These are phyloP conservation scores for Priceomyces castillae DNA, from an alignment of 805 yeast species.

Conservation along the genomic window DNA sequence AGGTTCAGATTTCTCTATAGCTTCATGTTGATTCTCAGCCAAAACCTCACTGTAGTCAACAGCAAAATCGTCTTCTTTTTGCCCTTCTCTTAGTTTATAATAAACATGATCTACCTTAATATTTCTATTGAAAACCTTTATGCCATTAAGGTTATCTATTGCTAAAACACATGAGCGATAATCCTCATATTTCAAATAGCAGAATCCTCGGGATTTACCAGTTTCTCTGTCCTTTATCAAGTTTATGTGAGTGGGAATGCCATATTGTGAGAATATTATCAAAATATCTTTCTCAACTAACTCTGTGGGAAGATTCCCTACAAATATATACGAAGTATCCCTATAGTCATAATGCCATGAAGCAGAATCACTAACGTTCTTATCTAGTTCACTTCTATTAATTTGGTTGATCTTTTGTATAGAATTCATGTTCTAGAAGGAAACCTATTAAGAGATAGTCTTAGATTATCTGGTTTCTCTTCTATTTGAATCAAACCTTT, in stretches of 20 bases:
- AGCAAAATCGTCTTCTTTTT: slow-evolving; percentile 43
- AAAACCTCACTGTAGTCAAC: slow-evolving; percentile 25
- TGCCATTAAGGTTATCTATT: slow-evolving; percentile 83
- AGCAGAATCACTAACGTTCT: slow-evolving; percentile 53
- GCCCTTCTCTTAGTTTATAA: slow-evolving; percentile 54
- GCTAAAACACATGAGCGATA: slow-evolving; percentile 79
- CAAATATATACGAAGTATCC: slow-evolving; percentile 72
- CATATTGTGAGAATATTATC: slow-evolving; percentile 83
- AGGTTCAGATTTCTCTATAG: neutral
- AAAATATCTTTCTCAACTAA: slow-evolving; percentile 74
- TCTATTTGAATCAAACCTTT: too few relatives aligned
- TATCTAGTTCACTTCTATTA: slow-evolving; percentile 65
- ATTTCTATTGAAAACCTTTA: slow-evolving; percentile 47
- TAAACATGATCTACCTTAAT: slow-evolving; percentile 70
- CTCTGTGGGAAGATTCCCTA: slow-evolving; percentile 68
- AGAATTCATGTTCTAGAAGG: slow-evolving; percentile 28
- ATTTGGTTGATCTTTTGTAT: slow-evolving; percentile 49
- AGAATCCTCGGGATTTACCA: slow-evolving; percentile 62
- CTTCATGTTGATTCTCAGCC: slow-evolving; percentile 1
- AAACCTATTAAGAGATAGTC: neutral
- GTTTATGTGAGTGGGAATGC: slow-evolving; percentile 75
- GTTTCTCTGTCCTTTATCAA: slow-evolving; percentile 58
- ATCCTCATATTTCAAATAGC: slow-evolving; percentile 78
- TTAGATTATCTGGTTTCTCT: too few relatives aligned
- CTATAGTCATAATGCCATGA: slow-evolving; percentile 90